A percentile compares a stretch with the other conserved stretches of the same genome.
phyloP scores from a whole-genome alignment of 2,329 filamentous ascomycete genomes.

The Microdochium nivale region DNA sequence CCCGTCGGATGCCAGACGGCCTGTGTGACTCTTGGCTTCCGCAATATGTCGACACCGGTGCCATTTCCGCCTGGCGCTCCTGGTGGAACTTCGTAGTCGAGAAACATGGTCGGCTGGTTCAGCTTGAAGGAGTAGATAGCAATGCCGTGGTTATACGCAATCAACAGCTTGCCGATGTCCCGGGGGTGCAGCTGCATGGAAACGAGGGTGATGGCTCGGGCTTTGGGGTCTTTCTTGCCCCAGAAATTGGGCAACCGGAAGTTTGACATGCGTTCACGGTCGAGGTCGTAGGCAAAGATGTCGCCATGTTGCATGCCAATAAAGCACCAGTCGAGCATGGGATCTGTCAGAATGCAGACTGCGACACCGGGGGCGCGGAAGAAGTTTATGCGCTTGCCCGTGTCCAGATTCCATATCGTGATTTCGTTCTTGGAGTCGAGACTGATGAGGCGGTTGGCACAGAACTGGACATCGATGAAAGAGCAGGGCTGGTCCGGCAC shows the following conservation, averaged over 20 bases:
- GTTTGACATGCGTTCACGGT: slow-evolving; percentile 64
- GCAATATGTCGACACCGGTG: slow-evolving; percentile 47
- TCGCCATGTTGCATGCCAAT: slow-evolving; percentile 78
- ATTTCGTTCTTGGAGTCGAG: slow-evolving; percentile 83
- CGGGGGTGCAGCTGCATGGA: slow-evolving; percentile 79
- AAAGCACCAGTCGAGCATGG: slow-evolving; percentile 88
- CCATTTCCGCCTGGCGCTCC: slow-evolving; percentile 81
- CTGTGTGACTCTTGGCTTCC: slow-evolving; percentile 69
- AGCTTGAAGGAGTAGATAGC: slow-evolving; percentile 94
- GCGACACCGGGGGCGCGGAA: slow-evolving; percentile 73
- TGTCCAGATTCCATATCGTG: slow-evolving; percentile 71
- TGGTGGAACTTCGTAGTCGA: slow-evolving; percentile 72
- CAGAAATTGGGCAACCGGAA: slow-evolving; percentile 86
- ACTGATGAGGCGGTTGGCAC: slow-evolving; percentile 74
- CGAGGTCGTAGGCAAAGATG: slow-evolving; percentile 85
- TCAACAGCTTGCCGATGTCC: slow-evolving; percentile 83
- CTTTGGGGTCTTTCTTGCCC: slow-evolving; percentile 61
- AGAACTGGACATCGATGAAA: slow-evolving; percentile 73
- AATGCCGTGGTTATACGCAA: slow-evolving; percentile 84
- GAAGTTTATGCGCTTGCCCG: slow-evolving; percentile 55
- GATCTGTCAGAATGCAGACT: slow-evolving; percentile 69
- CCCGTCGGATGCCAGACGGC: slow-evolving; percentile 93
- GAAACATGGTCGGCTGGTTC: slow-evolving; percentile 67
- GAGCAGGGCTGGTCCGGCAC: slow-evolving; percentile 63
- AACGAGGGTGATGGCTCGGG: slow-evolving; percentile 54